Evolutionary conservation across 1,284 basidiomycete species (phyloP), one percentile per base, ranked within the genome.

Genomic region (Abortiporus biennis): DNA sequence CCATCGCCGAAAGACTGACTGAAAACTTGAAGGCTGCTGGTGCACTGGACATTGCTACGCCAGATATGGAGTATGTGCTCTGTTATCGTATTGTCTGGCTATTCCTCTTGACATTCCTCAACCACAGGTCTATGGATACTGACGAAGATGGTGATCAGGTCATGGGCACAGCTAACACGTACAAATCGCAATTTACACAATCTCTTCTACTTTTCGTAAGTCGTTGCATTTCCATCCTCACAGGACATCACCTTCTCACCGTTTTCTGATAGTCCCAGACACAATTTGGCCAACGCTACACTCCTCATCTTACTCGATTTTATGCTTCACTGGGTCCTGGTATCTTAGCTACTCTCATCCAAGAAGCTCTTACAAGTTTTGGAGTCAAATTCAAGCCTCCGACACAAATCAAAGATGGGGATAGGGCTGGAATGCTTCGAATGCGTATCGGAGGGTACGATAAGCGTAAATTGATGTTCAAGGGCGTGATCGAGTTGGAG

Each of bases 261-360:
- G 33, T n/a, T 11, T 35, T 32, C 21, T 15, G 16, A 16, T 46
- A 87, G 85, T 83, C 85, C 0, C 86, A 89, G 70, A 86, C 85
- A 0, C 84, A 85, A 62, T 63, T 63, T 1, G 85, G 85, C 3
- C 65, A 61, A 17, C 72, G 79, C 6, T 87, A 87, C 54, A 79
- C 69, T 0, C 81, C 82, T 0, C 71, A 78, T 43, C 69, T 88
- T n/a, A 88, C 86, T 2, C 77, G 85, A 0, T 89, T 89, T 65
- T 88, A 87, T 55, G 72, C 80, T 0, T 59, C 69, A 2, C 55
- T 82, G 3, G 65, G 67, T 1, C 82, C 83, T 0, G 58, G 62
- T 0, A 61, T 72, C 3, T 62, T 87, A 25, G 57, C 79, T 30
- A 52, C 62, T 1, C 65, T 79, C 42, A 60, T 86, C 42, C 66